Base-by-base conservation (phyloP, 768 basidiomycete genomes). In the Lentinula sp. region DNA sequence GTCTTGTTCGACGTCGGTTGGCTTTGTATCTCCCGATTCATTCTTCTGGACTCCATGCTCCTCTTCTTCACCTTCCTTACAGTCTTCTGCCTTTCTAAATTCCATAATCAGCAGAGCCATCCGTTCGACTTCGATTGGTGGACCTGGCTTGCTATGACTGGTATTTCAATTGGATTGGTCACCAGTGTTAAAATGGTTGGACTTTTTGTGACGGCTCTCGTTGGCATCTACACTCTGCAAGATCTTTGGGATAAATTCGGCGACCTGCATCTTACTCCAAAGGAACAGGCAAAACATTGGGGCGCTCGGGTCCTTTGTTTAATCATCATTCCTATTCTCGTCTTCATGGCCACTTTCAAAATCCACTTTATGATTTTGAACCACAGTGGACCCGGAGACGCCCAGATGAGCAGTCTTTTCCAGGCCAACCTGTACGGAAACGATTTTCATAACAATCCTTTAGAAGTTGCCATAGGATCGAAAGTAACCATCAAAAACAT, bases 201-300 rank as follows among this genome's bases (percentile, higher is more conserved):
- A 41, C 78, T 97, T 10, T 99, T 99, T 71, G 93, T 93, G 56
- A 98, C 94, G 1, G 90, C 94, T 7, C 78, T 98, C 55, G 94
- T 98, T 42, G 97, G 97, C 28, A 73, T 97, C 1, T 98, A 99
- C 74, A 98, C 97, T 0, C 85, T 98, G 60, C 95, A 98, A 73
- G 97, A 99, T 68, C 84, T 99, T 7, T 99, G 96, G 96, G 89
- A 95, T 48, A 98, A 98, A 73, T 95, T 98, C 71, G 96, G 96
- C 7, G 95, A 99, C 73, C 79, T 97, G 20, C 88, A 85, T 68
- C 95, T 99, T 91, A 81, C 93, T 33, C 78, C 84, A 62, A 95
- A 84, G 57, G 89, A 91, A 55, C 97, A 98, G 81, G 71, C 86
- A 15, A 84, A 83, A 59, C 97, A 99, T 73, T 98, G 96, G 96